These are phyloP conservation scores for Sordariomycetes sp. DNA, from an alignment of 2,329 filamentous ascomycete genomes.

Conservation along the genomic window DNA sequence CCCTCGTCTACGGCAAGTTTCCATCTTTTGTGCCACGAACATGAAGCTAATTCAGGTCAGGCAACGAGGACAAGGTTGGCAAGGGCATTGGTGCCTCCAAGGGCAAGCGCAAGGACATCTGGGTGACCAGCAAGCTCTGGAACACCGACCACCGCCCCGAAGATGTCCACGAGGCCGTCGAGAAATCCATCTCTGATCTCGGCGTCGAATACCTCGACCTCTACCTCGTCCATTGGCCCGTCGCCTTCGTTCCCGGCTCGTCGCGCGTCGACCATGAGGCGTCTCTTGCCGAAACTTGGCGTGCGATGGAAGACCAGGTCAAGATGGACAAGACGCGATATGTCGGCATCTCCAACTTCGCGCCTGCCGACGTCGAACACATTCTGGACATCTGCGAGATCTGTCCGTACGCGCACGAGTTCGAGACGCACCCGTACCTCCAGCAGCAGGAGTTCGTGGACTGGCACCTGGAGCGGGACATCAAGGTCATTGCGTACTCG, in stretches of 20 bases:
- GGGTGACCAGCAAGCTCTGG: conserved; percentile 50
- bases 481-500: conserved; percentile 47
- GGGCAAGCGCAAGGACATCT: conserved; percentile 21
- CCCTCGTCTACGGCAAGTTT: conserved; percentile 2
- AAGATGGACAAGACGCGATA: conserved; percentile 45
- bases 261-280: not conserved
- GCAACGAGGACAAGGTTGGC: conserved; percentile 27
- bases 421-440: conserved; percentile 25
- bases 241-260: not conserved
- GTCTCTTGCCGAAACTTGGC: conserved; percentile 5
- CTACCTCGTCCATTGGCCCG: conserved; percentile 5
- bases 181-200: conserved; percentile 2
- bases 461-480: conserved; percentile 49
- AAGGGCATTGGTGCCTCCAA: conserved; percentile 23
- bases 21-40: not conserved
- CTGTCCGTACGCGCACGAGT: conserved; percentile 51
- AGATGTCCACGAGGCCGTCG: conserved; percentile 18
- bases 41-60: not conserved
- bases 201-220: conserved; percentile 3
- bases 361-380: conserved; percentile 36
- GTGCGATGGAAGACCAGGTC: conserved; percentile 7
- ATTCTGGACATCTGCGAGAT: conserved; percentile 46
- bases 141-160: conserved; percentile 38
- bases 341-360: conserved; percentile 45
- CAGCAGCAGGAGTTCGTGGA: conserved; percentile 30